Evolutionary conservation across 2,329 filamentous ascomycete genomes (phyloP).

Genomic region (Colletotrichum spinosum): DNA sequence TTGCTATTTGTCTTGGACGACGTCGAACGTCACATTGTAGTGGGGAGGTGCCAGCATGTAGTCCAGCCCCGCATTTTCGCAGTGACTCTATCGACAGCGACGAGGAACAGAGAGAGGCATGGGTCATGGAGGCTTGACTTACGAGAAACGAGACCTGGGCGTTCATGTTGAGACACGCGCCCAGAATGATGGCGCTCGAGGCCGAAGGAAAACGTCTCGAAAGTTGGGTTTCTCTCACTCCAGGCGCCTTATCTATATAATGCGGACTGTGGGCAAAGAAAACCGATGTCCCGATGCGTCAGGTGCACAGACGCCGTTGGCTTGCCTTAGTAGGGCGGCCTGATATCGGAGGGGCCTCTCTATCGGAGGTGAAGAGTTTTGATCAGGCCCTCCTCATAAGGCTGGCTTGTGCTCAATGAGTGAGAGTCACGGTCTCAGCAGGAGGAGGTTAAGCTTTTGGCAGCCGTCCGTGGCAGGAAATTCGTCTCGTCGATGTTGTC

Average conservation of each 20-base stretch:
- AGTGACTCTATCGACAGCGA: constrained; percentile 21
- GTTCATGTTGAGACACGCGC: constrained; percentile 57
- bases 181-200: constrained; percentile 11
- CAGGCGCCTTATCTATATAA: neutral
- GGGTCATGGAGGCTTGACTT: constrained; percentile 45
- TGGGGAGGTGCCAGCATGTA: constrained; percentile 3
- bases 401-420: constrained; percentile 11
- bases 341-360: constrained; percentile 16
- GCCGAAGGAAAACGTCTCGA: constrained; percentile 12
- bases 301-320: constrained; percentile 17
- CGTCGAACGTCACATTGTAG: constrained; percentile 11
- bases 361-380: constrained; percentile 10
- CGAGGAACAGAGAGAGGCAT: constrained; percentile 4
- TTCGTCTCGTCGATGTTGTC: constrained; percentile 13
- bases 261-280: constrained; percentile 1
- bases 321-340: constrained; percentile 3
- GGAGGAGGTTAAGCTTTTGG: constrained; percentile 10
- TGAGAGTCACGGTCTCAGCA: constrained; percentile 9
- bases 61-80: constrained; percentile 29
- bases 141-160: constrained; percentile 70
- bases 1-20: constrained; percentile 5
- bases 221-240: constrained; percentile 3
- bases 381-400: constrained; percentile 15
- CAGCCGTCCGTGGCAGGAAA: constrained; percentile 18
- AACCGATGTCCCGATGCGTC: constrained; percentile 16